Base-by-base conservation (phyloP, 164 flowering plant species). In the Pachysandra terminalis region DNA sequence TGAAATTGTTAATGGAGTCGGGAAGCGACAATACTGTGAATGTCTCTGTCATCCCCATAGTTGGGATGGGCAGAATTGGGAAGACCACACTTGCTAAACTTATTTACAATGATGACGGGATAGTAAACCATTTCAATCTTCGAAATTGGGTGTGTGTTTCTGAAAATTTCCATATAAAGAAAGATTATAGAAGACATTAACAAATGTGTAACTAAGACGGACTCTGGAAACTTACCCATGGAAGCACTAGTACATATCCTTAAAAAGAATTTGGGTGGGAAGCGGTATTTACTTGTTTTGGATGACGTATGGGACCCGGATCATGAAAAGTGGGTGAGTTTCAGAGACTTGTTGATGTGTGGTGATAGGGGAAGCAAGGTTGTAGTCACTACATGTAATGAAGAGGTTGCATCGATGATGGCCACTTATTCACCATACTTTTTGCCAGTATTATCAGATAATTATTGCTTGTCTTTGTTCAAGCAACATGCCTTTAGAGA, bases 1-100 rank as follows among this genome's bases (percentile, higher is more conserved):
- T 64, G 8, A 5, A 27, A 19, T 41, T 59, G n/a, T 51, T 73
- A 19, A 28, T 60, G 28, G 16, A 35, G 23, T 19, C 14, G 17
- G 9, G 24, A 56, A 61, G 55, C n/a, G n/a, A n/a, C n/a, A n/a
- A n/a, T n/a, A n/a, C n/a, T 58, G 51, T 51, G 14, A n/a, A 59
- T 62, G 32, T 70, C 60, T 7, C 3, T 3, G 37, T 32, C 3
- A 32, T 32, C 37, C 60, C 78, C 19, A 71, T 78, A 5, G 70
- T 71, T n/a, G 80, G 77, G 19, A 55, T 75, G 2, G 74, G 78
- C 17, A 71, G 78, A 4, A 59, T 71, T 12, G 74, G 78, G 15
- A 75, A 75, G 21, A 75, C 74, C 2, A 63, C 74, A 9, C 74
- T 75, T 19, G 78, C 63, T 17, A 62, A 71, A 41, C 23, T 75